Conservation (phyloP, 805 yeast genomes). For the Sungouiozyma intestinalis region DNA sequence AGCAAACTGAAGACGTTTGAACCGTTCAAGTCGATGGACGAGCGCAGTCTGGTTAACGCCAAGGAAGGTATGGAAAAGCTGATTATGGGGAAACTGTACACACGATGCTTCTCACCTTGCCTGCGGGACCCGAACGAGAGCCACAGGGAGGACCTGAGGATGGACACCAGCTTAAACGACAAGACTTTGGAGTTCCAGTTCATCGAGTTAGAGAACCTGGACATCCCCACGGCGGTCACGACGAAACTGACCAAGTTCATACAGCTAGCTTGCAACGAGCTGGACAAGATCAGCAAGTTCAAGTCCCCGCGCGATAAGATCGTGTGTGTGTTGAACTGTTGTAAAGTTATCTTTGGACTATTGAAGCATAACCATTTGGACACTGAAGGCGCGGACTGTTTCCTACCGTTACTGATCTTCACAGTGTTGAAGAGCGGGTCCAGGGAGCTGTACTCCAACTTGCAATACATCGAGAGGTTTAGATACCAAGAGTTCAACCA, state of each 20-base stretch:
- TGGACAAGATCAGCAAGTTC: constrained; percentile 67
- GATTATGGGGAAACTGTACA: constrained; percentile 77
- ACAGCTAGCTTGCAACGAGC: constrained; percentile 59
- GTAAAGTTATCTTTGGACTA: constrained; percentile 85
- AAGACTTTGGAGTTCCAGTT: constrained; percentile 59
- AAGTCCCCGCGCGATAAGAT: constrained; percentile 93
- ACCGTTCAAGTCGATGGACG: constrained; percentile 64
- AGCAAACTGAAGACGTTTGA: constrained; percentile 50
- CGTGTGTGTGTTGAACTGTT: constrained; percentile 81
- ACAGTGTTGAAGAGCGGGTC: constrained; percentile 65
- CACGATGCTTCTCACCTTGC: constrained; percentile 67
- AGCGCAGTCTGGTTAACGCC: constrained; percentile 54
- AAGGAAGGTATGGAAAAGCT: constrained; percentile 89
- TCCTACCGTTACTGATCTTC: constrained; percentile 79
- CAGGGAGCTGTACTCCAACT: constrained; percentile 57
- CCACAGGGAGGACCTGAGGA: constrained; percentile 51
- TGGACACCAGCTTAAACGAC: constrained; percentile 43
- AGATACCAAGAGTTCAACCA: constrained; percentile 61
- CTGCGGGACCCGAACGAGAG: constrained; percentile 36
- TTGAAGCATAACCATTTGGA: constrained; percentile 61
- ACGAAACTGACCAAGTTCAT: constrained; percentile 41
- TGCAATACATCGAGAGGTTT: constrained; percentile 77
- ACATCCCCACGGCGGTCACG: constrained; percentile 21
- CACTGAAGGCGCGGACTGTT: constrained; percentile 82
- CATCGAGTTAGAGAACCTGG: constrained; percentile 67